Percentiles rank a stretch among this genome's conserved stretches.
Evolutionary conservation across 495 filamentous ascomycete species (phyloP).

Genomic region (Tuber microsphaerosporum): DNA sequence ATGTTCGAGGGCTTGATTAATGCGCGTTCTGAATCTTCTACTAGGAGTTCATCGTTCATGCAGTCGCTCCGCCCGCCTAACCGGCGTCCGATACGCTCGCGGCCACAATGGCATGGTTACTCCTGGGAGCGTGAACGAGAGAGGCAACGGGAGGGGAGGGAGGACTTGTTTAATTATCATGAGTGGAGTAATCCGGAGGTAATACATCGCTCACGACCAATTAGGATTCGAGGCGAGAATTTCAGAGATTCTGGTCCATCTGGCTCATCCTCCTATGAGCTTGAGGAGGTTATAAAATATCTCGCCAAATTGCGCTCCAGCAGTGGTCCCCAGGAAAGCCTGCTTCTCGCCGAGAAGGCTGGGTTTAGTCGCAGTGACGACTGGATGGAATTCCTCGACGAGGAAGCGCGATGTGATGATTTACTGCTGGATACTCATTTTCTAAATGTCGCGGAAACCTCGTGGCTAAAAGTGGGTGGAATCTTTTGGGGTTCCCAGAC

Average conservation of each 20-base stretch:
- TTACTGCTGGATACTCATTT: constrained; percentile 55
- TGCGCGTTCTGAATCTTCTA: constrained; percentile 2
- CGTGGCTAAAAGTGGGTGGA: constrained; percentile 60
- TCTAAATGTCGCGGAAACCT: constrained; percentile 53
- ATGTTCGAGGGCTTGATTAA: constrained; percentile 16
- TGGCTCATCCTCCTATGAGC: constrained; percentile 28
- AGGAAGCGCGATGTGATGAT: constrained; percentile 48
- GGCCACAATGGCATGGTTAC: constrained; percentile 31
- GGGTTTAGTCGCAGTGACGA: constrained; percentile 47
- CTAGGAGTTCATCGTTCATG: constrained; percentile 13
- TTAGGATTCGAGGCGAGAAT: constrained; percentile 30
- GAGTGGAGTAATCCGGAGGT: constrained; percentile 32
- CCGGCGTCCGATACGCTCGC: constrained; percentile 27
- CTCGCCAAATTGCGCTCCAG: constrained; percentile 56
- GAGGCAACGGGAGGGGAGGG: constrained; percentile 29
- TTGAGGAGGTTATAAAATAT: constrained; percentile 61
- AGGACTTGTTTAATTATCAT: constrained; percentile 23
- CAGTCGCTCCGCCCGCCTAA: constrained; percentile 25
- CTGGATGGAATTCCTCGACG: constrained; percentile 48
- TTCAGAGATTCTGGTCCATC: constrained; percentile 23
- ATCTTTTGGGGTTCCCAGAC: constrained; percentile 60
- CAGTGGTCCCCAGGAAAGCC: constrained; percentile 52
- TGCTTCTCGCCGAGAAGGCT: constrained; percentile 48
- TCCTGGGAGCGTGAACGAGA: constrained; percentile 29
- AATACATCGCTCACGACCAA: constrained; percentile 28